Percentiles rank a stretch among this genome's conserved stretches.
Evolutionary conservation across 1,284 basidiomycete species (phyloP).

Genomic region (Tylopilus orsonianus): DNA sequence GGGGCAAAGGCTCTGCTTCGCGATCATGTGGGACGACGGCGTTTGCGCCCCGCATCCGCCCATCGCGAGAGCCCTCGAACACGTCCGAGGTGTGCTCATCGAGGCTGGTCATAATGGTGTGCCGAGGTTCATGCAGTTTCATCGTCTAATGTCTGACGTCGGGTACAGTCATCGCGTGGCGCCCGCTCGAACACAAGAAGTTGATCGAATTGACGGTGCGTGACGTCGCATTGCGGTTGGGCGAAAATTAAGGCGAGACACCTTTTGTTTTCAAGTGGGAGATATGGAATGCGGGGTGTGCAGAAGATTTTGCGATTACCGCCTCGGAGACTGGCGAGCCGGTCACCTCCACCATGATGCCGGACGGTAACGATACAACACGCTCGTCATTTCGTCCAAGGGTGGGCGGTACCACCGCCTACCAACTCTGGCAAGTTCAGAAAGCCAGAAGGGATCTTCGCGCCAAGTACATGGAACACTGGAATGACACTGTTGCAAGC

Average conservation of each 20-base stretch:
- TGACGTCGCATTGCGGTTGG: slow-evolving; percentile 3
- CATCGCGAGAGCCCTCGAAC: slow-evolving; percentile 60
- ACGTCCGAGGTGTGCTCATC: slow-evolving; percentile 55
- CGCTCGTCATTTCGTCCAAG: slow-evolving; percentile 21
- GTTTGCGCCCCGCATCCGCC: slow-evolving; percentile 70
- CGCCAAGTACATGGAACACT: slow-evolving; percentile 53
- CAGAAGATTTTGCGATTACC: slow-evolving; percentile 44
- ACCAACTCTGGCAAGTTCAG: slow-evolving; percentile 57
- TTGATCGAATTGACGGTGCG: slow-evolving; percentile 38
- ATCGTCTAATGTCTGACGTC: slow-evolving; percentile 1
- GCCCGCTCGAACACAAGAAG: slow-evolving; percentile 44
- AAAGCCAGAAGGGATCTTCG: slow-evolving; percentile 45
- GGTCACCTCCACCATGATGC: slow-evolving; percentile 47
- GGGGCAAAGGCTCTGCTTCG: slow-evolving; percentile 60
- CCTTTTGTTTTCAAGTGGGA: slow-evolving; percentile 28
- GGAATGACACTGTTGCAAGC: slow-evolving; percentile 47
- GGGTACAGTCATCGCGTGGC: slow-evolving; percentile 38
- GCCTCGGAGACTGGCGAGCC: slow-evolving; percentile 49
- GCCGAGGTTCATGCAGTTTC: slow-evolving; percentile 2
- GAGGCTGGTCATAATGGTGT: slow-evolving; percentile 67
- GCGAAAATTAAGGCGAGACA: background rate
- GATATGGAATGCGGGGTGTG: slow-evolving; percentile 44
- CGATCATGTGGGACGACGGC: slow-evolving; percentile 64
- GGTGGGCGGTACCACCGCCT: slow-evolving; percentile 38
- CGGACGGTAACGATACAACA: slow-evolving; percentile 26